Evolutionary conservation across 441 rosid species (phyloP).

Genomic region (Mallotus japonicus): DNA sequence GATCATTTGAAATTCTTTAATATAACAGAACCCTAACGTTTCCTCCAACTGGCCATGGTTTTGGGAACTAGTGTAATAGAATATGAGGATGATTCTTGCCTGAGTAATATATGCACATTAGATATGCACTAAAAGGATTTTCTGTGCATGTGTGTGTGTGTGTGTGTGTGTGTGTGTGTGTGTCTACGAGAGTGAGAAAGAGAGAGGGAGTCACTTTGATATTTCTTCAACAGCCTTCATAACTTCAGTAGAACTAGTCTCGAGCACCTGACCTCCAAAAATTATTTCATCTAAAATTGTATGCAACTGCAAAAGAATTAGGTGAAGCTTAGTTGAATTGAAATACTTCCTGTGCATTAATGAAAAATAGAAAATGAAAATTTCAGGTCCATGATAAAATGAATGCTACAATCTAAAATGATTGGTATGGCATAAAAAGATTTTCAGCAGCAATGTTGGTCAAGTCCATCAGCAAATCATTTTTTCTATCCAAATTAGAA

Average conservation of each 20-base stretch:
- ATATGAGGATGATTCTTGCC: conserved; percentile 78
- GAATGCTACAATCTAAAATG: neutral
- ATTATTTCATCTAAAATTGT: conserved; percentile 79
- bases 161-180: too few relatives aligned
- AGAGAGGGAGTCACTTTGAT: conserved; percentile 56
- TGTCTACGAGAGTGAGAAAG: conserved; percentile 19
- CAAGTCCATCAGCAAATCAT: neutral
- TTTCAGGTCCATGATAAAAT: neutral
- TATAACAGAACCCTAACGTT: conserved; percentile 32
- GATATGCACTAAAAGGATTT: conserved; percentile 1
- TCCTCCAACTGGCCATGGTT: conserved; percentile 79
- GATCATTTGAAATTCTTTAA: neutral
- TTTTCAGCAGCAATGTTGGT: neutral
- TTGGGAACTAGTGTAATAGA: conserved; percentile 67
- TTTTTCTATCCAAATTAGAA: neutral
- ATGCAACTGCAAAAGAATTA: conserved; percentile 60
- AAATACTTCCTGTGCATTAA: too few relatives aligned
- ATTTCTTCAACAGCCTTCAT: conserved; percentile 82
- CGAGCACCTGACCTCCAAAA: conserved; percentile 93
- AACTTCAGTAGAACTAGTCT: conserved; percentile 83
- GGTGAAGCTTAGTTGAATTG: neutral
- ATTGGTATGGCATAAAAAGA: neutral
- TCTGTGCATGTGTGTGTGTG: neutral
- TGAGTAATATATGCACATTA: conserved; percentile 29
- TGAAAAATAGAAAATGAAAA: neutral